Percentiles rank a stretch among this genome's conserved stretches.
phyloP scores from a whole-genome alignment of 2,329 filamentous ascomycete species.

The Pseudocercospora eumusae region DNA sequence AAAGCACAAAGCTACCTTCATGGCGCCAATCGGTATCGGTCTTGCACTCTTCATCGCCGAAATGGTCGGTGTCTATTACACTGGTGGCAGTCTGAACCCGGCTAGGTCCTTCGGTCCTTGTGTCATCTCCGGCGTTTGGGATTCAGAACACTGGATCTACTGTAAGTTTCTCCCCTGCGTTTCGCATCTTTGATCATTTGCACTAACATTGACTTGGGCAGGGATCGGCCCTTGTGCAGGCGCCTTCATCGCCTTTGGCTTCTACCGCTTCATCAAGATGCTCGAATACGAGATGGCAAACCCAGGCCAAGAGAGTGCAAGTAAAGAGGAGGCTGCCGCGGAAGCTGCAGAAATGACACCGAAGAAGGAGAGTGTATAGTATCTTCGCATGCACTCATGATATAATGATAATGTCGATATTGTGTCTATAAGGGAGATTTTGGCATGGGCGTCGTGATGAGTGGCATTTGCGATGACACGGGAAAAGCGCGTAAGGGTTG shows the following conservation, averaged over 20 bases:
- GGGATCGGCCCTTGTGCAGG: conserved; percentile 38
- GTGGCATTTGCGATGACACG: background rate
- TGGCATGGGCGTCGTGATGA: background rate
- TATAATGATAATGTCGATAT: background rate
- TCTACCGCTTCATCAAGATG: conserved; percentile 41
- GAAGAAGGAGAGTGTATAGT: conserved; percentile 25
- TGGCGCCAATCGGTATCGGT: conserved; percentile 54
- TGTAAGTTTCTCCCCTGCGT: conserved; percentile 17
- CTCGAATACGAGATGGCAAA: conserved; percentile 42
- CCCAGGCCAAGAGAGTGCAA: conserved; percentile 29
- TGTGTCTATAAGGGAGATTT: background rate
- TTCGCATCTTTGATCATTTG: background rate
- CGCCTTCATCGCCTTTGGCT: conserved; percentile 37
- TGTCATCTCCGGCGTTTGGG: conserved; percentile 31
- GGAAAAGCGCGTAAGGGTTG: too few relatives aligned
- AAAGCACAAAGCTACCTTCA: conserved; percentile 49
- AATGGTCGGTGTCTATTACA: conserved; percentile 43
- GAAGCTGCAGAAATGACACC: conserved; percentile 29
- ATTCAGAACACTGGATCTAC: conserved; percentile 31
- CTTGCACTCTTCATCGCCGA: conserved; percentile 51
- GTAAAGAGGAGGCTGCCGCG: conserved; percentile 26
- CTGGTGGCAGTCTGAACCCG: conserved; percentile 43
- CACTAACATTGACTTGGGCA: conserved; percentile 15
- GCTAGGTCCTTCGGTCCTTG: conserved; percentile 41
- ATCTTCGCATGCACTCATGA: background rate